Evolutionary conservation across 345 rosid species (phyloP).

Genomic region (Euclidium syriacum): DNA sequence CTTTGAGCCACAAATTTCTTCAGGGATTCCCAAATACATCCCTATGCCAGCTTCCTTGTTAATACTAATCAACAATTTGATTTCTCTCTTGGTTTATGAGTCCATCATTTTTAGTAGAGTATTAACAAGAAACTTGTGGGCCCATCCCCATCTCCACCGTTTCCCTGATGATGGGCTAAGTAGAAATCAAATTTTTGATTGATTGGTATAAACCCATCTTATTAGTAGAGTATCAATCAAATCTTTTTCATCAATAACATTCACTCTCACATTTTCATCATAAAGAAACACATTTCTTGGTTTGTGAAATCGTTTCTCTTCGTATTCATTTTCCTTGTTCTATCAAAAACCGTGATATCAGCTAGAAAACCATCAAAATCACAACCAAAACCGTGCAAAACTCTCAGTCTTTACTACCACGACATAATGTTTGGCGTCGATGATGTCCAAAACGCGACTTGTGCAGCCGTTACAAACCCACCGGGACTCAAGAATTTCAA

Average conservation of each 20-base stretch:
- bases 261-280: background rate
- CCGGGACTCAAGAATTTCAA: constrained; percentile 32
- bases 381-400: constrained; percentile 48
- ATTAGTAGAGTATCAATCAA: background rate
- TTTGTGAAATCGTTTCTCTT: background rate
- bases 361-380: constrained; percentile 24
- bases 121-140: too few relatives aligned
- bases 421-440: constrained; percentile 47
- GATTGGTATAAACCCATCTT: constrained; percentile 20
- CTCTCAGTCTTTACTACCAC: constrained; percentile 45
- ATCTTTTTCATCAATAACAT: background rate
- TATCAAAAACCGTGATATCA: constrained; percentile 17
- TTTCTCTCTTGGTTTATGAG: too few relatives aligned
- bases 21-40: too few relatives aligned
- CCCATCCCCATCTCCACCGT: too few relatives aligned
- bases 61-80: too few relatives aligned
- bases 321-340: constrained; percentile 11
- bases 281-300: constrained; percentile 7
- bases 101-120: too few relatives aligned
- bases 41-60: too few relatives aligned
- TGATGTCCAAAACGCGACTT: constrained; percentile 45
- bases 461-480: constrained; percentile 32
- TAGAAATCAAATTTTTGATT: too few relatives aligned
- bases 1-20: too few relatives aligned
- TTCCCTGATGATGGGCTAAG: too few relatives aligned